These are phyloP conservation scores for Sarcomyxa edulis DNA, from an alignment of 768 basidiomycete genomes.

Conservation along the genomic window DNA sequence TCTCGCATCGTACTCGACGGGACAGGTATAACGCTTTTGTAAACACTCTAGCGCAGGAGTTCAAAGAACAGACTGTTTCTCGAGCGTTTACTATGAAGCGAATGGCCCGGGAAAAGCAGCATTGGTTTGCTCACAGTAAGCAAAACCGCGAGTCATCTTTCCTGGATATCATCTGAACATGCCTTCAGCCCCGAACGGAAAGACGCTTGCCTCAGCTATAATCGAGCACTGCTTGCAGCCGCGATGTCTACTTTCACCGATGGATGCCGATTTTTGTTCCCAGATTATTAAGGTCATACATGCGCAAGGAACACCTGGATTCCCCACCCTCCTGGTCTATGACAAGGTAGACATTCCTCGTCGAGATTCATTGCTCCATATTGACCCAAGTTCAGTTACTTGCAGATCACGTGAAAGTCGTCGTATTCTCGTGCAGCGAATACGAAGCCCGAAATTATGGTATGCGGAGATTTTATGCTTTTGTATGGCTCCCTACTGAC, in stretches of 20 bases:
- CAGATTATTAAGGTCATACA: constrained; percentile 89
- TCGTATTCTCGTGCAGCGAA: constrained; percentile 92
- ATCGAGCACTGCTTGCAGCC: constrained; percentile 94
- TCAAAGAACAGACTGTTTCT: constrained; percentile 70
- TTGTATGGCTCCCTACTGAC: constrained; percentile 1
- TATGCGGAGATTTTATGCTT: constrained; percentile 23
- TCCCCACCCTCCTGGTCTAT: constrained; percentile 81
- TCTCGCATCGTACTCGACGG: constrained; percentile 53
- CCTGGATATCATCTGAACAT: constrained; percentile 6
- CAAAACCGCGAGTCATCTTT: not conserved
- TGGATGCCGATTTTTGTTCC: constrained; percentile 94
- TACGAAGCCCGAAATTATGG: constrained; percentile 95
- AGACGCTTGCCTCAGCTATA: constrained; percentile 51
- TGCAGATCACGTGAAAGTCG: constrained; percentile 75
- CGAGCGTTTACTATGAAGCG: constrained; percentile 75
- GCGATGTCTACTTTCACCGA: constrained; percentile 86
- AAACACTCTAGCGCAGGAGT: constrained; percentile 56
- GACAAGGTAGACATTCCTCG: constrained; percentile 52
- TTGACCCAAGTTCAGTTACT: constrained; percentile 56
- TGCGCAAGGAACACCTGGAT: constrained; percentile 81
- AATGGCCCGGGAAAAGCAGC: constrained; percentile 67
- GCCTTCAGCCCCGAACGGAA: constrained; percentile 37
- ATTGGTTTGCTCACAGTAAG: constrained; percentile 75
- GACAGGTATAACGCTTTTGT: constrained; percentile 64
- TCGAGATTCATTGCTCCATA: constrained; percentile 1